Evolutionary conservation across 2,329 filamentous ascomycete species (phyloP).

Genomic region (Cadophora malorum): DNA sequence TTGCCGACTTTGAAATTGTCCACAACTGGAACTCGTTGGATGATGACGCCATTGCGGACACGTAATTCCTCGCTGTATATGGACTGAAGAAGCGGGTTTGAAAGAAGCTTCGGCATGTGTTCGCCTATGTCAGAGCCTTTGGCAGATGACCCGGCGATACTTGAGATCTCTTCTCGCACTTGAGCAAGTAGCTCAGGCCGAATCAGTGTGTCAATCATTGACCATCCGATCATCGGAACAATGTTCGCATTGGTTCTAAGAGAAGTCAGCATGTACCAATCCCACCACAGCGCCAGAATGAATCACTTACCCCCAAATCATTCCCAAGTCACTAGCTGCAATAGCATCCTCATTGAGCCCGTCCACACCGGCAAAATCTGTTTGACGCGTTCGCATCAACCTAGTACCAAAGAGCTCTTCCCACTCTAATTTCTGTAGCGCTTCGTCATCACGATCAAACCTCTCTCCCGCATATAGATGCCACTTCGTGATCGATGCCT

Average conservation of each 20-base stretch:
- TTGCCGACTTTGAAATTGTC: slow-evolving; percentile 40
- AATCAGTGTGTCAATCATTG: slow-evolving; percentile 37
- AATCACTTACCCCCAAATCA: slow-evolving; percentile 38
- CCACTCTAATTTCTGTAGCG: slow-evolving; percentile 37
- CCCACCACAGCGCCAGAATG: neutral
- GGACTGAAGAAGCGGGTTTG: slow-evolving; percentile 45
- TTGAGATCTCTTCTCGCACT: slow-evolving; percentile 38
- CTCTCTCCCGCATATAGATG: slow-evolving; percentile 36
- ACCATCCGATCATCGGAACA: slow-evolving; percentile 40
- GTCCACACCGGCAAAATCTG: slow-evolving; percentile 20
- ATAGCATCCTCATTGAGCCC: slow-evolving; percentile 24
- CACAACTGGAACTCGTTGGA: slow-evolving; percentile 31
- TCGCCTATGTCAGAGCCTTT: neutral
- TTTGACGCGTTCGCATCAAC: slow-evolving; percentile 39
- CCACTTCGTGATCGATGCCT: slow-evolving; percentile 40
- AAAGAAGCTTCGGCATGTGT: slow-evolving; percentile 32
- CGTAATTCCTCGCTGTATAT: slow-evolving; percentile 48
- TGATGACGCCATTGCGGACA: slow-evolving; percentile 34
- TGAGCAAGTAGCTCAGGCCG: slow-evolving; percentile 34
- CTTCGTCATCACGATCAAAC: slow-evolving; percentile 31
- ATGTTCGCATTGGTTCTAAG: slow-evolving; percentile 40
- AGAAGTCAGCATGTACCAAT: slow-evolving; percentile 18
- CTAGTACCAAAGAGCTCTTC: slow-evolving; percentile 44
- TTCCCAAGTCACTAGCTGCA: slow-evolving; percentile 35
- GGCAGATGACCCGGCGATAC: slow-evolving; percentile 21